A percentile compares a stretch with the other conserved stretches of the same genome.
These are phyloP conservation scores for Lichtheimia ornata DNA, from an alignment of 371 early-diverging fungal genomes.

Conservation along the genomic window DNA sequence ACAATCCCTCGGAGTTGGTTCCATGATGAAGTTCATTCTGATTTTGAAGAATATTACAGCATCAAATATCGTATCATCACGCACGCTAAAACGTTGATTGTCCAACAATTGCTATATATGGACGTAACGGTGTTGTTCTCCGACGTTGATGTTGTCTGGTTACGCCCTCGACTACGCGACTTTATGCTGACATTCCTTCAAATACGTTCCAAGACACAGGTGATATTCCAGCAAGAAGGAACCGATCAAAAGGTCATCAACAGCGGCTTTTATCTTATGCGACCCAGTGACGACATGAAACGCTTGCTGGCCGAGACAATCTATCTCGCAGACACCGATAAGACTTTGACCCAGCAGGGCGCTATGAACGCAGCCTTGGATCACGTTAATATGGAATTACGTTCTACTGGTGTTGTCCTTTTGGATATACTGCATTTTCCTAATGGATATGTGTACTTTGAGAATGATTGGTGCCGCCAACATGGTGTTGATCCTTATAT, in stretches of 20 bases:
- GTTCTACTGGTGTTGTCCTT: slow-evolving; percentile 23
- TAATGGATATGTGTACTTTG: slow-evolving; percentile 30
- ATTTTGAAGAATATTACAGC: slow-evolving; percentile 43
- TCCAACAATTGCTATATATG: slow-evolving; percentile 32
- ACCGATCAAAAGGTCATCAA: slow-evolving; percentile 28
- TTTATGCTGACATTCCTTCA: slow-evolving; percentile 20
- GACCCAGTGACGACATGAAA: slow-evolving; percentile 24
- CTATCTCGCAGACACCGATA: slow-evolving; percentile 22
- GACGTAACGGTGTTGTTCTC: slow-evolving; percentile 34
- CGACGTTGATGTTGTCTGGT: slow-evolving; percentile 37
- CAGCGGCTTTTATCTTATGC: slow-evolving; percentile 34
- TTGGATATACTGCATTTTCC: slow-evolving; percentile 31
- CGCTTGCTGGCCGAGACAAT: slow-evolving; percentile 30
- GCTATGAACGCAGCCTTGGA: slow-evolving; percentile 31
- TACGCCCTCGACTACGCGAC: slow-evolving; percentile 23
- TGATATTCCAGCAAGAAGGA: slow-evolving; percentile 30
- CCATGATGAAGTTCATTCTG: slow-evolving; percentile 37
- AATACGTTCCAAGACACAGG: slow-evolving; percentile 27
- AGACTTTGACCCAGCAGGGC: slow-evolving; percentile 28
- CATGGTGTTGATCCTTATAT: slow-evolving; percentile 31
- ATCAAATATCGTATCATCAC: slow-evolving; percentile 44
- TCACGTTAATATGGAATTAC: slow-evolving; percentile 24
- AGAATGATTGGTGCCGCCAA: slow-evolving; percentile 17
- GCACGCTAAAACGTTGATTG: slow-evolving; percentile 35
- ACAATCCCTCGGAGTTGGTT: slow-evolving; percentile 42